These are phyloP conservation scores for Crotalaria pallida DNA, from an alignment of 306 rosid species.

Conservation along the genomic window DNA sequence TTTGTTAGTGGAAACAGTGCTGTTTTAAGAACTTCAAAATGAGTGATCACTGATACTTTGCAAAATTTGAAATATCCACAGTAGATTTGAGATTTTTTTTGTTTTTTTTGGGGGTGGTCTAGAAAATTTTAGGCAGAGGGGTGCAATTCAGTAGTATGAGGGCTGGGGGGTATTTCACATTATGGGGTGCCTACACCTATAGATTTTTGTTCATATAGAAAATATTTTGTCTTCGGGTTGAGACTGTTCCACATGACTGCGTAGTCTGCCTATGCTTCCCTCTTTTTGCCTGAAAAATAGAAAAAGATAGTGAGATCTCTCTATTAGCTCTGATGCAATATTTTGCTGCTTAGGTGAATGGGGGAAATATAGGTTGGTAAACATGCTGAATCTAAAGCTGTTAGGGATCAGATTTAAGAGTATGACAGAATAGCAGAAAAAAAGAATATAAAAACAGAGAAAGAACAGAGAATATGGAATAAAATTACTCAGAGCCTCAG, in stretches of 20 bases:
- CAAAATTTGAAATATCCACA: not conserved
- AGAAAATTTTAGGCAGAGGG: not conserved
- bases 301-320: not conserved
- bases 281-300: not conserved
- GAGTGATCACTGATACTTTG: not conserved
- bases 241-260: not conserved
- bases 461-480: too few relatives aligned
- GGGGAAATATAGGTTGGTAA: not conserved
- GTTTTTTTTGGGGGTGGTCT: not conserved
- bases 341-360: conserved; percentile 7
- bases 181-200: not conserved
- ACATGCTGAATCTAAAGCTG: conserved; percentile 7
- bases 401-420: too few relatives aligned
- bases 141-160: not conserved
- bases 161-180: not conserved
- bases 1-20: not conserved
- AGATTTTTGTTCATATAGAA: not conserved
- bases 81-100: not conserved
- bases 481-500: too few relatives aligned
- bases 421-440: too few relatives aligned
- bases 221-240: not conserved
- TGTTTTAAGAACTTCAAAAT: conserved; percentile 2
- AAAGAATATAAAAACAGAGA: too few relatives aligned
- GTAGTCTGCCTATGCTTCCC: not conserved
- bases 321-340: not conserved